Percentiles rank a stretch among this genome's conserved stretches.
Evolutionary conservation across 2,329 filamentous ascomycete genomes (phyloP).

Genomic region (Diplodia scrobiculata): DNA sequence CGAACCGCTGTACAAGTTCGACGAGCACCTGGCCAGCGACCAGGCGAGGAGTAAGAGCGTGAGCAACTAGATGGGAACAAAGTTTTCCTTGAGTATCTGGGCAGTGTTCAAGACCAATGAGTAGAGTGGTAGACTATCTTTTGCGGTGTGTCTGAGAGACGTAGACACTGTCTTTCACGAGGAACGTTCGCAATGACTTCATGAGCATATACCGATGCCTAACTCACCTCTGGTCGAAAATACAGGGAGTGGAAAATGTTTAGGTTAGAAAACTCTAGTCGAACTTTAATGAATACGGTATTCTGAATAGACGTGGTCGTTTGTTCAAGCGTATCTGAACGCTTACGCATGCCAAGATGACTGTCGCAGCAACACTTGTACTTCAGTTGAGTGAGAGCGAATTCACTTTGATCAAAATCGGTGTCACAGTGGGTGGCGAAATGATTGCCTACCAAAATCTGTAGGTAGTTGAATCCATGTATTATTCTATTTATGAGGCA

Average conservation of each 20-base stretch:
- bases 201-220: slow-evolving; percentile 14
- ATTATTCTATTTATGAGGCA: too few relatives aligned
- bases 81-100: background rate
- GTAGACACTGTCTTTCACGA: background rate
- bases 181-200: slow-evolving; percentile 11
- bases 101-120: background rate
- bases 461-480: too few relatives aligned
- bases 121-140: background rate
- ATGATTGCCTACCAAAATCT: too few relatives aligned
- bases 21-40: slow-evolving; percentile 28
- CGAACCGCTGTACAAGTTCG: slow-evolving; percentile 46
- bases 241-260: background rate
- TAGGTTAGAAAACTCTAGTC: background rate
- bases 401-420: too few relatives aligned
- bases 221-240: background rate
- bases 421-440: too few relatives aligned
- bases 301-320: background rate
- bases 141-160: background rate
- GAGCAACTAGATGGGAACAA: background rate
- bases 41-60: slow-evolving; percentile 19
- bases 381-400: too few relatives aligned
- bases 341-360: too few relatives aligned
- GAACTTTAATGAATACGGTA: background rate
- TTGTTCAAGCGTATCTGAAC: background rate
- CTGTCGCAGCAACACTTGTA: too few relatives aligned